Base-by-base conservation (phyloP, 2,329 filamentous ascomycete genomes). In the Ophiocordyceps polyrhachis-furcata region DNA sequence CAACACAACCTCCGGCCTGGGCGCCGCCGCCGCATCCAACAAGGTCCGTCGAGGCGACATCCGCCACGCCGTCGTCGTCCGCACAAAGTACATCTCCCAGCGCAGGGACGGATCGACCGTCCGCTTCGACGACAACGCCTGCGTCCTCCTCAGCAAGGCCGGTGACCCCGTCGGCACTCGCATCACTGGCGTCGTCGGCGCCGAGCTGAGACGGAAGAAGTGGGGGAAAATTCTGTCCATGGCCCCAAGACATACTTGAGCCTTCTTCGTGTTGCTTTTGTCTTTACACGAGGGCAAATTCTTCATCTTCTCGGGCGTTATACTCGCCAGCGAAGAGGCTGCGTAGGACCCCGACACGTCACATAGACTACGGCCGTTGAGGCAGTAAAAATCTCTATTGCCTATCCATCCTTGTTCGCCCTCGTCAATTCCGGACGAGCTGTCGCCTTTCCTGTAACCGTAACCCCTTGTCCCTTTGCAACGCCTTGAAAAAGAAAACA, bases 211-310 rank as follows among this genome's bases (percentile, higher is more conserved):
- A 60, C 77, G 84, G 60, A 91, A 84, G 72, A 82, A 93, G 67
- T 98, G 91, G 91, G 93, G 87, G 56, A 98, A 96, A 76, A 96
- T 98, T 56, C 65, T 98, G 59, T 93, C 85, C 54, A 76, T 98
- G 73, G 91, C 91, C 45, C 89, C 91, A 20, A 71, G 73, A 65
- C 70, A 76, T 55, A 73, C 67, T 35, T 76, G 65, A 54, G 4
- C 6, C 20, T 19, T 12, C n/a, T 12, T 17, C 32, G 5, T 17
- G 6, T 15, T 37, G 9, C 32, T n/a, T n/a, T n/a, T 11, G 9
- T n/a, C 17, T 11, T 38, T 12, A 8, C 19, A 38, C n/a, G 9
- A 19, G 17, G 11, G 11, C 7, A 20, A 11, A 38, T 17, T 23
- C 6, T 6, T 6, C 35, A 38, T 19, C n/a, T 6, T 5, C 5